Percentiles rank a stretch among this genome's conserved stretches.
Evolutionary conservation across 2,329 filamentous ascomycete genomes (phyloP).

Genomic region (Alternaria angustiovoidea): DNA sequence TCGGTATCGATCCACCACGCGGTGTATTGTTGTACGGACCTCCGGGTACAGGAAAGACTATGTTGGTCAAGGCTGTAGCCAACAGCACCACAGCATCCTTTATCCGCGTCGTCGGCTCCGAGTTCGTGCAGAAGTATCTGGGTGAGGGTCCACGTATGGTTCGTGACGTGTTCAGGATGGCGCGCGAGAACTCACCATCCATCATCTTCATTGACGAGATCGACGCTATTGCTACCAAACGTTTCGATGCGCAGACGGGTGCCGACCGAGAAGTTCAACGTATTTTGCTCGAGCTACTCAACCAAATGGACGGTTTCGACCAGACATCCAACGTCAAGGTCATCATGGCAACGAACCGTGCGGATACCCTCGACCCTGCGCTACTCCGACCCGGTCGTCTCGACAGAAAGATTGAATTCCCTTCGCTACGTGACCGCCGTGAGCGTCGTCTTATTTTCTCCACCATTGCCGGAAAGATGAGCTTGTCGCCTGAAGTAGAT

Average conservation of each 20-base stretch:
- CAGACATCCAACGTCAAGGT: conserved; percentile 99
- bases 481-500: conserved; percentile 93
- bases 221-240: conserved; percentile 97
- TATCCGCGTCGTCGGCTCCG: conserved; percentile 96
- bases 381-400: conserved; percentile 93
- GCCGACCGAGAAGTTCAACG: conserved; percentile 98
- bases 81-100: conserved; percentile 98
- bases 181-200: conserved; percentile 93
- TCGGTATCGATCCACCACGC: conserved; percentile 96
- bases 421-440: conserved; percentile 89
- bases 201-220: conserved; percentile 99
- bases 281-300: conserved; percentile 94
- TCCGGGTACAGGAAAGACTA: conserved; percentile 94
- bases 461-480: conserved; percentile 98
- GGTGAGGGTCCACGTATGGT: conserved; percentile 99
- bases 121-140: conserved; percentile 98
- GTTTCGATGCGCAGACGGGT: conserved; percentile 98
- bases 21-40: conserved; percentile 96
- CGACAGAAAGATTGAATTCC: conserved; percentile 98
- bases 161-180: conserved; percentile 98
- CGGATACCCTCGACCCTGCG: conserved; percentile 94
- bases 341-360: conserved; percentile 99
- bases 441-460: conserved; percentile 96
- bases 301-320: conserved; percentile 99
- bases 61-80: conserved; percentile 97